Percentiles rank a stretch among this genome's conserved stretches.
Evolutionary conservation across 2,329 filamentous ascomycete genomes (phyloP).

Genomic region (Monosporascus sp.): DNA sequence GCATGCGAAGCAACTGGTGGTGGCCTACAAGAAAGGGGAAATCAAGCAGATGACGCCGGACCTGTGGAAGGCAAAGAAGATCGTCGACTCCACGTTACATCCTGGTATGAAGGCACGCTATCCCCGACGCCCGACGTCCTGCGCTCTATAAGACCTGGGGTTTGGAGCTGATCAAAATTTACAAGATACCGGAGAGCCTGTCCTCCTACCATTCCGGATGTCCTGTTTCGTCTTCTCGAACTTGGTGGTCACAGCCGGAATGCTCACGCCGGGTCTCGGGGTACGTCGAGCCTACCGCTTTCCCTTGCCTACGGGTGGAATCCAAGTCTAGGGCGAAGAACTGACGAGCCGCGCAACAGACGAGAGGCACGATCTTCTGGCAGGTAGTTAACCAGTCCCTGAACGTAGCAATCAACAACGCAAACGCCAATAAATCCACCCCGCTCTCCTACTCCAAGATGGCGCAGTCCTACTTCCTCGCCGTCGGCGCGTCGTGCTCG

Average conservation of each 20-base stretch:
- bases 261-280: conserved; percentile 84
- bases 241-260: conserved; percentile 88
- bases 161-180: conserved; percentile 7
- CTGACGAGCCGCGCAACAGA: conserved; percentile 38
- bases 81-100: conserved; percentile 92
- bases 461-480: conserved; percentile 83
- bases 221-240: conserved; percentile 92
- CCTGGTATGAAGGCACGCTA: conserved; percentile 57
- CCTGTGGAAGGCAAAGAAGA: conserved; percentile 93
- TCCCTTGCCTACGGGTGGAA: neutral
- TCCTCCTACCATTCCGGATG: conserved; percentile 96
- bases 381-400: conserved; percentile 96
- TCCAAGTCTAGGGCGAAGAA: no score
- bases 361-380: conserved; percentile 82
- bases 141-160: neutral
- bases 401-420: conserved; percentile 95
- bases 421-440: conserved; percentile 96
- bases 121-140: neutral
- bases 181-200: conserved; percentile 82
- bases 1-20: conserved; percentile 74
- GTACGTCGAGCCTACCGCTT: conserved; percentile 37
- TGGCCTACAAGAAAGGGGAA: conserved; percentile 81
- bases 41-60: conserved; percentile 78
- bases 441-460: conserved; percentile 77
- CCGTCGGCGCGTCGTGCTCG: conserved; percentile 87